Evolutionary conservation across 495 filamentous ascomycete genomes (phyloP).

Genomic region (Xylaria longipes): DNA sequence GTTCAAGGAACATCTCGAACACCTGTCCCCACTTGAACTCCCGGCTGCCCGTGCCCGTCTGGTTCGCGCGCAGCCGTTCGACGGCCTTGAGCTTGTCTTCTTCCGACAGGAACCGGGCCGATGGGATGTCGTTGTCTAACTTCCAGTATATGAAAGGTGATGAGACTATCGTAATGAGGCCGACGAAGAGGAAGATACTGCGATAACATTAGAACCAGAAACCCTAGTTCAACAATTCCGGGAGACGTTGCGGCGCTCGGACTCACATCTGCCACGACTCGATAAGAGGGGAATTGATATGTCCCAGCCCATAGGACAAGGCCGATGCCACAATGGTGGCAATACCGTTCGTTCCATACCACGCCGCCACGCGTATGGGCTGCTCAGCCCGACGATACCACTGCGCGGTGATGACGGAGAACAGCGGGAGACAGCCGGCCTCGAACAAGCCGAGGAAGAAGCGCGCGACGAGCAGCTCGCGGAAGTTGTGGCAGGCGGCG

Average conservation of each 20-base stretch:
- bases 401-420: conserved; percentile 61
- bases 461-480: conserved; percentile 57
- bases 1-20: conserved; percentile 48
- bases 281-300: conserved; percentile 58
- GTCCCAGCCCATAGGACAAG: conserved; percentile 65
- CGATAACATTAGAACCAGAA: neutral
- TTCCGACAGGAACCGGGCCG: conserved; percentile 60
- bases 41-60: conserved; percentile 62
- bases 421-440: conserved; percentile 65
- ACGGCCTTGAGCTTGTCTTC: conserved; percentile 53
- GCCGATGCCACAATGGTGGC: conserved; percentile 69
- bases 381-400: conserved; percentile 72
- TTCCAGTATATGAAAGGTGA: conserved; percentile 57
- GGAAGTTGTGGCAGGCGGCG: conserved; percentile 59
- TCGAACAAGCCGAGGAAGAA: conserved; percentile 71
- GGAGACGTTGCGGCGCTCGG: neutral
- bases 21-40: conserved; percentile 57
- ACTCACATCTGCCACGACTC: conserved; percentile 68
- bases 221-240: neutral
- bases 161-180: conserved; percentile 61
- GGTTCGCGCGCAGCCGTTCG: conserved; percentile 58
- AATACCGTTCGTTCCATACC: conserved; percentile 69
- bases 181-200: conserved; percentile 70
- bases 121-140: conserved; percentile 58
- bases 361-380: conserved; percentile 65